phyloP scores from a whole-genome alignment of 768 basidiomycete species.

The Ramaria rubella region DNA sequence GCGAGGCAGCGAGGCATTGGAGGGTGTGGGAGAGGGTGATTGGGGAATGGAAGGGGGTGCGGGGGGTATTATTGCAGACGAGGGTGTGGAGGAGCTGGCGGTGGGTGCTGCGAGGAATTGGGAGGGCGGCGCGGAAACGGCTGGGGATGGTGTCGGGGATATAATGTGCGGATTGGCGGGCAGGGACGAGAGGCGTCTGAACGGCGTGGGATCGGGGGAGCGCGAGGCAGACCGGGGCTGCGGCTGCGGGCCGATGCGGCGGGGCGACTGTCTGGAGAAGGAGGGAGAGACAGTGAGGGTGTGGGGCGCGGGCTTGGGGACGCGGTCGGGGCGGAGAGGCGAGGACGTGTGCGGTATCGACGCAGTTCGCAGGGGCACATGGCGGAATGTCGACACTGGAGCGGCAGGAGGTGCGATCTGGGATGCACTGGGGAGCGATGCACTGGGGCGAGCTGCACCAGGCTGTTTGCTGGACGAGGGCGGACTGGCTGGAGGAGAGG shows the following conservation, averaged over 20 bases:
- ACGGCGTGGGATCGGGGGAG: conserved; percentile 13
- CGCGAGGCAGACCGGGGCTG: conserved; percentile 12
- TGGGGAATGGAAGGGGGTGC: not conserved
- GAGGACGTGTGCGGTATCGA: conserved; percentile 20
- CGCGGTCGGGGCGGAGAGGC: conserved; percentile 24
- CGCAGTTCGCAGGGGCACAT: conserved; percentile 34
- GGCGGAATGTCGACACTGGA: conserved; percentile 45
- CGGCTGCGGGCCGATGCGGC: conserved; percentile 4
- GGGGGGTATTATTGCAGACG: not conserved
- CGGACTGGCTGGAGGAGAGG: conserved; percentile 1
- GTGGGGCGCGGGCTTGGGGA: conserved; percentile 17
- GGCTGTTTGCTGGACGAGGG: conserved; percentile 1
- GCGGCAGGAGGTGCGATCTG: conserved; percentile 3
- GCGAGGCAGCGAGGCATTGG: conserved; percentile 9
- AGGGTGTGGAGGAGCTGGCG: not conserved
- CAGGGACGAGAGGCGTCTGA: not conserved
- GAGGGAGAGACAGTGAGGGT: conserved; percentile 18
- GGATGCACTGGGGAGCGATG: not conserved
- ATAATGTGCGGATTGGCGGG: too few species aligned
- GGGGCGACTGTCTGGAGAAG: not conserved
- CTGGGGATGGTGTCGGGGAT: conserved; percentile 3
- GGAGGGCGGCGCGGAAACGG: not conserved
- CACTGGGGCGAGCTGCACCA: not conserved
- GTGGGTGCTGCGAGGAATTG: not conserved
- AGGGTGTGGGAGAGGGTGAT: conserved; percentile 3